These are phyloP conservation scores for California macrophylla DNA, from an alignment of 441 rosid genomes.

Conservation along the genomic window DNA sequence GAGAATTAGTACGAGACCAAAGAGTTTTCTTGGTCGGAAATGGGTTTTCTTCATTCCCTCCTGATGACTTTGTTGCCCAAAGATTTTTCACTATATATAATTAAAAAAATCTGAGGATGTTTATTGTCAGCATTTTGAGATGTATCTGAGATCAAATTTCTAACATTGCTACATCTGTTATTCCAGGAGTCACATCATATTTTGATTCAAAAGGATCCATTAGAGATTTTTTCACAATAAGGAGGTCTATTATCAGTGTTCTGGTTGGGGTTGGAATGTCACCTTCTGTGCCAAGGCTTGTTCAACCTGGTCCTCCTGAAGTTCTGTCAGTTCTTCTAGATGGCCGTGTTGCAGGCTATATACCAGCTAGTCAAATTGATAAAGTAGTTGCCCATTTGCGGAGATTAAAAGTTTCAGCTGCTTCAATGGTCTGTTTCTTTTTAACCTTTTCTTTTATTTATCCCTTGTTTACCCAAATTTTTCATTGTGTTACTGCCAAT, in stretches of 20 bases:
- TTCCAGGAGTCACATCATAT: conserved; percentile 75
- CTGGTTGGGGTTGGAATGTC: conserved; percentile 73
- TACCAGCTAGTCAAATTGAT: conserved; percentile 48
- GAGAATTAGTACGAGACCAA: not conserved
- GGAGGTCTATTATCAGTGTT: conserved; percentile 54
- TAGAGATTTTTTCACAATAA: conserved; percentile 60
- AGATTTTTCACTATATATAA: not conserved
- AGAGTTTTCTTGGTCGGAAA: not conserved
- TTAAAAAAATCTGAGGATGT: not conserved
- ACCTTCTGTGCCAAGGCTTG: conserved; percentile 71
- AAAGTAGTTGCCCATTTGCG: conserved; percentile 69
- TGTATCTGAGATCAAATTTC: not conserved
- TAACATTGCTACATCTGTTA: conserved; percentile 8
- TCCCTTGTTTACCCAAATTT: conserved; percentile 1
- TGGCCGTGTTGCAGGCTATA: conserved; percentile 76
- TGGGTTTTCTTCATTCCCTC: not conserved
- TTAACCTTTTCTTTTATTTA: conserved; percentile 4
- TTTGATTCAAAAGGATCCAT: conserved; percentile 67
- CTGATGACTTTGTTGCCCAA: not conserved
- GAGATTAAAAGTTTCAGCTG: conserved; percentile 67
- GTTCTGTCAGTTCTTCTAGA: conserved; percentile 75
- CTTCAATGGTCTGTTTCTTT: conserved; percentile 51
- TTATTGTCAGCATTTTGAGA: not conserved
- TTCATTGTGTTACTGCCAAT: conserved; percentile 14
- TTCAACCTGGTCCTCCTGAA: conserved; percentile 75